phyloP scores from a whole-genome alignment of 257 asterid species.

The Handroanthus guayacan region DNA sequence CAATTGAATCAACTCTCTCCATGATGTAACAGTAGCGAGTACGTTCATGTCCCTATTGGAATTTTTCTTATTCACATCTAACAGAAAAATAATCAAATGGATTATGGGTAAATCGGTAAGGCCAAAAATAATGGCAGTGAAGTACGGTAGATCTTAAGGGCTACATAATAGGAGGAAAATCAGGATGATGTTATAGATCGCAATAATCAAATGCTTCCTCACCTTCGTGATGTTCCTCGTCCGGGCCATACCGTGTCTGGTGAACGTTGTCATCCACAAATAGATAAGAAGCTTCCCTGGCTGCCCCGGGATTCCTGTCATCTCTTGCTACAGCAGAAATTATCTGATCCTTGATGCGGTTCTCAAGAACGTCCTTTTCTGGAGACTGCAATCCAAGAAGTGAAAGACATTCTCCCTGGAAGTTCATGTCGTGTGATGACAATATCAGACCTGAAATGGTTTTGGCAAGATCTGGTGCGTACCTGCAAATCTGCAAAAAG shows the following conservation, averaged over 20 bases:
- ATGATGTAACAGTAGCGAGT: too few species aligned
- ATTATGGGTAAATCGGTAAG: too few species aligned
- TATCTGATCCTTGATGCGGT: conserved; percentile 69
- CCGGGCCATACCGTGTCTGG: conserved; percentile 40
- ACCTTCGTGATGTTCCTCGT: conserved; percentile 57
- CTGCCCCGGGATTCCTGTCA: conserved; percentile 53
- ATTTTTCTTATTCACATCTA: too few species aligned
- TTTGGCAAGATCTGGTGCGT: conserved; percentile 93
- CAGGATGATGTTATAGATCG: conserved; percentile 32
- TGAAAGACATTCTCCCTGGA: conserved; percentile 75
- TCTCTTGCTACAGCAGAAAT: conserved; percentile 55
- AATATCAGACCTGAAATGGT: conserved; percentile 71
- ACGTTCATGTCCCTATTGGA: too few species aligned
- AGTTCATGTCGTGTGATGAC: conserved; percentile 69
- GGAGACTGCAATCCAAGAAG: conserved; percentile 66
- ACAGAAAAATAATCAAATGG: too few species aligned
- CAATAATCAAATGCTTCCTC: conserved; percentile 45
- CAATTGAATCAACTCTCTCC: too few species aligned
- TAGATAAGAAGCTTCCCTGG: conserved; percentile 57
- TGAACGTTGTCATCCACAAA: conserved; percentile 53
- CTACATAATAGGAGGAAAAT: not conserved
- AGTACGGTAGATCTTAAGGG: too few species aligned
- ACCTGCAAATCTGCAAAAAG: conserved; percentile 62
- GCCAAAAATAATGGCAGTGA: too few species aligned
- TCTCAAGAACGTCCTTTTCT: conserved; percentile 52